phyloP scores from a whole-genome alignment of 495 filamentous ascomycete genomes.

The Penicillium cataractarum region DNA sequence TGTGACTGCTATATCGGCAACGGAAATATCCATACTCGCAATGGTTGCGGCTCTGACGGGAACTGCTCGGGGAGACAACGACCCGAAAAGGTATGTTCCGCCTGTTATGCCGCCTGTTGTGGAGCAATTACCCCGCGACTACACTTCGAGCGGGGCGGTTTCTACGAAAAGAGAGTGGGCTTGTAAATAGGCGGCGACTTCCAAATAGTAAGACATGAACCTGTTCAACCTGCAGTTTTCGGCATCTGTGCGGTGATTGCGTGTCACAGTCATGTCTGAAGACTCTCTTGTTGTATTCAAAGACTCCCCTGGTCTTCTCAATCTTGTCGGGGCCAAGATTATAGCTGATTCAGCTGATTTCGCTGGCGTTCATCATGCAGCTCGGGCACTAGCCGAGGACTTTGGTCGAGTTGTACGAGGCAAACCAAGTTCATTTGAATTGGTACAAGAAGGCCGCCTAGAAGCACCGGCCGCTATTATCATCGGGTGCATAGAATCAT shows the following conservation, averaged over 20 bases:
- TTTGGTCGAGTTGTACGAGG: slow-evolving; percentile 69
- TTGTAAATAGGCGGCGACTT: neutral
- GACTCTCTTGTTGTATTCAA: slow-evolving; percentile 22
- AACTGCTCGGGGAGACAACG: slow-evolving; percentile 16
- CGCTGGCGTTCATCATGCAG: slow-evolving; percentile 69
- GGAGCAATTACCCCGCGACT: slow-evolving; percentile 1
- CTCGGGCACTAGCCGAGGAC: slow-evolving; percentile 67
- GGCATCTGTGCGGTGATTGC: neutral
- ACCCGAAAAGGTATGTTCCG: slow-evolving; percentile 11
- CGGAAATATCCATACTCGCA: slow-evolving; percentile 13
- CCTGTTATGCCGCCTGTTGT: too few species aligned
- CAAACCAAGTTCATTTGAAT: slow-evolving; percentile 44
- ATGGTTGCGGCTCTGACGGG: slow-evolving; percentile 8
- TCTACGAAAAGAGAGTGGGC: too few species aligned
- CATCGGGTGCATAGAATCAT: slow-evolving; percentile 68
- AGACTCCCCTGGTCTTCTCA: slow-evolving; percentile 3
- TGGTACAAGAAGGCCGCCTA: slow-evolving; percentile 32
- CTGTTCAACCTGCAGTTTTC: neutral
- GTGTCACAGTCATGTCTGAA: slow-evolving; percentile 12
- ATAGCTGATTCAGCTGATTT: slow-evolving; percentile 53
- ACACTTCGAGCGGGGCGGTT: neutral
- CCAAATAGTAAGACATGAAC: neutral
- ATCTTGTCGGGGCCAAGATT: slow-evolving; percentile 19
- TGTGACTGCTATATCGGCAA: slow-evolving; percentile 15
- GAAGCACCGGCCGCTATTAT: slow-evolving; percentile 58